Evolutionary conservation across 1,284 basidiomycete species (phyloP).

Genomic region (Ustilago cynodontis): DNA sequence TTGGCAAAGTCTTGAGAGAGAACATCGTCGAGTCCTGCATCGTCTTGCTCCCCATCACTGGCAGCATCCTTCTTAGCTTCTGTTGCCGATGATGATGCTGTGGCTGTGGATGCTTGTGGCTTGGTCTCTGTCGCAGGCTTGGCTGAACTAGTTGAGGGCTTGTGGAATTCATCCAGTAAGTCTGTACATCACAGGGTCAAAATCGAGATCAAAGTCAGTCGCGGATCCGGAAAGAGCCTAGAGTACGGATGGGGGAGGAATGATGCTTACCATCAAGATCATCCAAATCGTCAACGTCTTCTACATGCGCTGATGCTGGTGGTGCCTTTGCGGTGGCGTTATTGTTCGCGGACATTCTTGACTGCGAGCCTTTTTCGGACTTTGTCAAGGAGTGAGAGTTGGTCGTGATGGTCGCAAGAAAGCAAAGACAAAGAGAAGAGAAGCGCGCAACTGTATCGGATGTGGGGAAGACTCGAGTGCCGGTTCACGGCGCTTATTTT

Average conservation of each 20-base stretch:
- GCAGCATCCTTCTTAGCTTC: neutral
- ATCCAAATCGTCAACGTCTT: conserved; percentile 63
- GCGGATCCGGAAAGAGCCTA: neutral
- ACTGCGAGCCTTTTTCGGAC: neutral
- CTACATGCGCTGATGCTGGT: conserved; percentile 27
- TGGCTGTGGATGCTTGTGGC: conserved; percentile 19
- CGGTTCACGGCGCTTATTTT: conserved; percentile 27
- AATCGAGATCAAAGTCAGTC: conserved; percentile 3
- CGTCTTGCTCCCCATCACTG: conserved; percentile 17
- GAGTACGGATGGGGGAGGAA: neutral
- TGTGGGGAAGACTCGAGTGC: conserved; percentile 6
- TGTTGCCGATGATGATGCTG: neutral
- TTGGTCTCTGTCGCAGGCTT: conserved; percentile 55
- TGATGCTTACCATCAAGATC: conserved; percentile 64
- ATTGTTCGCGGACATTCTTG: conserved; percentile 21
- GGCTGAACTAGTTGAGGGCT: conserved; percentile 33
- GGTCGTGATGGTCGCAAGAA: neutral
- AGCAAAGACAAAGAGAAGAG: neutral
- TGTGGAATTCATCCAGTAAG: conserved; percentile 72
- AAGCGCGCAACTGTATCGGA: neutral
- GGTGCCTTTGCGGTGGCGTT: conserved; percentile 19
- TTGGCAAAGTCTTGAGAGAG: conserved; percentile 75
- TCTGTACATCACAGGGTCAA: neutral
- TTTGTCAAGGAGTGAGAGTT: neutral
- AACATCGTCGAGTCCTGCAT: conserved; percentile 56